Base-by-base conservation (phyloP, 1,139 yeast species). In the Nematodospora anomalae region DNA sequence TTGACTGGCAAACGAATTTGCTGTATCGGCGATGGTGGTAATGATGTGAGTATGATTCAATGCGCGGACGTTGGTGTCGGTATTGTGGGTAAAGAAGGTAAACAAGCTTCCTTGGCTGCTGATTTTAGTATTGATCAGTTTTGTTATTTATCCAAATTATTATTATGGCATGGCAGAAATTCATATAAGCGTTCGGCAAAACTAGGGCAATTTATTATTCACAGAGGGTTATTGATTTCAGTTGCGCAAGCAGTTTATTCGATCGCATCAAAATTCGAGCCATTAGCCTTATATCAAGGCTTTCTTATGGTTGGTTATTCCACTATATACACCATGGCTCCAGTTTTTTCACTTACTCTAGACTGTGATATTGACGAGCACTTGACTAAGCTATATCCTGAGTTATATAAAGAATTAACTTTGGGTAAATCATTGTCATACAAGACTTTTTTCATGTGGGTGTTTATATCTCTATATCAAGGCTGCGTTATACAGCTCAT, bases 61-160 rank as follows among this genome's bases (percentile, higher is more conserved):
- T 86, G 95, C 50, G 98, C 99, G 0, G 96, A 94, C 64, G 96
- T 94, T 8, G 99, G 99, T 40, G 96, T 94, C 27, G 99, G 99
- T 37, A 92, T 94, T 49, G 98, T 92, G 16, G 99, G 99, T 28
- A 94, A 94, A 57, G 99, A 94, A 60, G 99, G 99, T 20, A 83
- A 83, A 49, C 99, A 94, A 58, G 98, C 98, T 0, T 88, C 97
- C 1, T 67, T 94, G 37, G 96, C 97, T 3, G 98, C 98, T 0
- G 99, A 94, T 61, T 94, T 90, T 60, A 87, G 96, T 25, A 80
- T 94, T 37, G 84, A 89, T 28, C 96, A 90, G 60, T 94, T 94
- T 58, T 87, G 95, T 53, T 88, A 87, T 58, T 64, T 94, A 44
- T 85, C 95, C 30, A 88, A 88, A 51, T 71, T 94, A 38, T 65